These are phyloP conservation scores for Ajuga reptans DNA, from an alignment of 305 asterid genomes.

Conservation along the genomic window DNA sequence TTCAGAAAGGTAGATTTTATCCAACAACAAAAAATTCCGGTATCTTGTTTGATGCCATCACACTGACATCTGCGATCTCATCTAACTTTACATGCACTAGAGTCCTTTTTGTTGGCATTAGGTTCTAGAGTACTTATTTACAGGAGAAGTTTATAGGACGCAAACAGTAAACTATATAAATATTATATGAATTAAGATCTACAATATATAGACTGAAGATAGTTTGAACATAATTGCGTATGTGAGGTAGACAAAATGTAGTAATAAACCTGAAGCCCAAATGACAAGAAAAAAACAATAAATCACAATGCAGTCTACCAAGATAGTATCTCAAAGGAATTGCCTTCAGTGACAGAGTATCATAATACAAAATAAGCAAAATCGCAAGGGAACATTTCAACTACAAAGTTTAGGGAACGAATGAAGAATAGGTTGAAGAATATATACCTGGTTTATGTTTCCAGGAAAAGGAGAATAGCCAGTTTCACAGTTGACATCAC, in stretches of 20 bases:
- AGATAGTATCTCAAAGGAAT: neutral
- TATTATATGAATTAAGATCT: constrained; percentile 3
- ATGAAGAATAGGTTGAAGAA: constrained; percentile 12
- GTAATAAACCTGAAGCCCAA: neutral
- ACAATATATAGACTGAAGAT: neutral
- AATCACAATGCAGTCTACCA: neutral
- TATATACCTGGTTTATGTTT: constrained; percentile 82
- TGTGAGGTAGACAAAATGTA: neutral
- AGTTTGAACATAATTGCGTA: neutral
- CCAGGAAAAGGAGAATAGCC: constrained; percentile 98
- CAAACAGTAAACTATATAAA: neutral
- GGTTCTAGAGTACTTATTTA: neutral
- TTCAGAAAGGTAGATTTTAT: neutral
- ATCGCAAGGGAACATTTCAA: neutral
- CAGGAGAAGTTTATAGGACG: neutral
- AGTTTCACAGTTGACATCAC: constrained; percentile 83
- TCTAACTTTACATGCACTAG: neutral
- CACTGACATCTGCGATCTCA: neutral
- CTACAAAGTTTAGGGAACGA: neutral
- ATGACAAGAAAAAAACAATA: neutral
- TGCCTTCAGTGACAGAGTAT: neutral
- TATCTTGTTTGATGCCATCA: constrained; percentile 1
- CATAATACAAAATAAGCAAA: neutral
- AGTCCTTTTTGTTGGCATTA: constrained; percentile 4
- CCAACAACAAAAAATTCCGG: constrained; percentile 7